Conservation (phyloP, 257 asterid genomes). For the Solanum bukasovii region DNA sequence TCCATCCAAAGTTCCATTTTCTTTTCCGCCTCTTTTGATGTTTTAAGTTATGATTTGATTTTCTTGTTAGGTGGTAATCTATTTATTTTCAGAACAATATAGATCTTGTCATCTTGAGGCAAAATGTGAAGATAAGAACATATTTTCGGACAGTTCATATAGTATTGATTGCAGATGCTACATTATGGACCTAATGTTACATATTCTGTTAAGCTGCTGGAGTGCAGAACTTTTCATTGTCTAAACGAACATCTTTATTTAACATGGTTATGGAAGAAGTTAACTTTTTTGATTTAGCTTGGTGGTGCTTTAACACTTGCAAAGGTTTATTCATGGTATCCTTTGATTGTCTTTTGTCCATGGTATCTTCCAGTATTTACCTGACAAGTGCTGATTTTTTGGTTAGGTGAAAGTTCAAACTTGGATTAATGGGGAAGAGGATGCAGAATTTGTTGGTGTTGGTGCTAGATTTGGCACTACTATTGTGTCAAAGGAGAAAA, state of each 20-base stretch:
- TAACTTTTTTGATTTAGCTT: neutral
- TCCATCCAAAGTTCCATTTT: neutral
- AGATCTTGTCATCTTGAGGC: neutral
- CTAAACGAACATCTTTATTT: neutral
- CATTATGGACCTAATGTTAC: neutral
- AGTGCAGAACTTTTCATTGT: neutral
- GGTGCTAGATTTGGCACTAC: slow-evolving; percentile 88
- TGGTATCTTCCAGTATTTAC: neutral
- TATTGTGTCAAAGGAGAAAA: slow-evolving; percentile 79
- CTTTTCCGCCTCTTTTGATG: neutral
- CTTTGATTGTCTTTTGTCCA: neutral
- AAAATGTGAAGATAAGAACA: neutral
- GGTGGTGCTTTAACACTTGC: neutral
- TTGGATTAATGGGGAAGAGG: slow-evolving; percentile 72
- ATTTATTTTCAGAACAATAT: neutral
- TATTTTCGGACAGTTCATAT: neutral
- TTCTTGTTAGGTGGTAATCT: neutral
- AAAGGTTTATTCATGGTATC: neutral
- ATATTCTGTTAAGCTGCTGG: neutral
- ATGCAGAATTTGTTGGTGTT: slow-evolving; percentile 78
- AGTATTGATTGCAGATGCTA: neutral
- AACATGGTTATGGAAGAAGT: neutral
- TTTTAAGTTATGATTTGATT: neutral
- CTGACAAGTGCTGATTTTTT: neutral
- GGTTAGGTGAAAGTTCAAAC: slow-evolving; percentile 85